Percentiles rank a stretch among this genome's conserved stretches.
These are phyloP conservation scores for Anastatica hierochuntica DNA, from an alignment of 345 rosid genomes.

Conservation along the genomic window DNA sequence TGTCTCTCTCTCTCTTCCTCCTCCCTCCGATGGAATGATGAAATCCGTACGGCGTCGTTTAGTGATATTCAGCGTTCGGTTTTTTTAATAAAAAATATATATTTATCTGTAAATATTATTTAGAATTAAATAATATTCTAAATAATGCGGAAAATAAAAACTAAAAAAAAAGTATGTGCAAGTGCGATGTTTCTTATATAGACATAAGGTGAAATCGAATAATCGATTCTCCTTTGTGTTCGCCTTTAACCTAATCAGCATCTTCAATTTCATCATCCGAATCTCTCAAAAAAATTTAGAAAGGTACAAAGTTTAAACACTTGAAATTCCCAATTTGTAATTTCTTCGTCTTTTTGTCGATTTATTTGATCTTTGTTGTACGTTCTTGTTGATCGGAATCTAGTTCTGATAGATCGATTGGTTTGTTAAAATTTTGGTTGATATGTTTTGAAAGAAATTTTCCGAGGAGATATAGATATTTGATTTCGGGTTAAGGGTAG, in stretches of 20 bases:
- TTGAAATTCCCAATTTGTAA: conserved; percentile 31
- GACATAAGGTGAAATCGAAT: no score
- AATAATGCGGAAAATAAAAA: background rate
- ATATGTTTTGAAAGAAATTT: conserved; percentile 8
- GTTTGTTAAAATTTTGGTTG: conserved; percentile 1
- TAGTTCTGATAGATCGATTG: conserved; percentile 3
- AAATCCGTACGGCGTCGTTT: no score
- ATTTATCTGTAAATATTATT: no score
- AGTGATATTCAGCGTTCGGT: background rate
- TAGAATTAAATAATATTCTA: no score
- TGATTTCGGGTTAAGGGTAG: conserved; percentile 6
- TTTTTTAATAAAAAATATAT: background rate
- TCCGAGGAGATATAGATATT: background rate
- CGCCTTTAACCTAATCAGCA: conserved; percentile 25
- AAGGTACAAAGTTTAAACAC: no score
- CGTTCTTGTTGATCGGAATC: conserved; percentile 3
- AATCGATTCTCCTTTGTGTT: conserved; percentile 21
- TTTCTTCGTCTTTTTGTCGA: conserved; percentile 14
- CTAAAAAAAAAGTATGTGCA: background rate
- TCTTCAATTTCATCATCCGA: conserved; percentile 27
- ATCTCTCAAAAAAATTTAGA: no score
- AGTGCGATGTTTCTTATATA: background rate
- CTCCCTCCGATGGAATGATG: no score
- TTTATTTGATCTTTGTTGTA: background rate
- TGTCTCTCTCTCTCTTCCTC: no score